Base-by-base conservation (phyloP, 176 grass and related monocot species). In the Musa itinerans region DNA sequence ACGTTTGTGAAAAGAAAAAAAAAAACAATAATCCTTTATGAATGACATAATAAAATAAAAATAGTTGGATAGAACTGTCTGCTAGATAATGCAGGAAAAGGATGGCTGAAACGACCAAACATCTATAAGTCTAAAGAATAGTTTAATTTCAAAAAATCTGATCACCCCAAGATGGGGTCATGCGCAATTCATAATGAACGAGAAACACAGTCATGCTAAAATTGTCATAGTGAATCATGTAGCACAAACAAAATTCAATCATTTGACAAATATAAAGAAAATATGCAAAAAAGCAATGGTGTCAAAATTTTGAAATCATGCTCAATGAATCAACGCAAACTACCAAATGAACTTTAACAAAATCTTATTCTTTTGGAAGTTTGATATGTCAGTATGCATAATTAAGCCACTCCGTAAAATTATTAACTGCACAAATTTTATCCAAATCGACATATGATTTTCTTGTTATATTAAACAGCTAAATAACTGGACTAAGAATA, bases 41-140 rank as follows among this genome's bases (percentile, higher is more conserved):
- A 70, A 65, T 65, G 63, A 65, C 23, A 65, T 34, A 50, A 70
- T 70, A 50, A 48, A 70, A 70, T 70, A 70, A 17, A 43, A 70
- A 70, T 21, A 70, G 34, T 15, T 67, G 65, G 26, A 70, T 50
- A 50, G 25, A n/a, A 1, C 68, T n/a, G 15, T 2, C 16, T 51
- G 2, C 27, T 52, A 3, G 34, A 43, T 4, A 50, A n/a, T 51
- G 43, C 27, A 12, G 13, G 21, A 50, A 50, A 70, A 50, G 67
- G 67, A 70, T 70, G 17, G 48, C 68, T 70, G 48, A 19, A 12
- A 70, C 11, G 14, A 70, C 19, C 9, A 51, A 70, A 17, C 16
- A 70, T 70, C 43, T 51, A 24, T n/a, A n/a, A 70, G 48, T 15
- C 11, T 2, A 9, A 19, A 70, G 9, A 50, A 70, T 70, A 10